Evolutionary conservation across 1,139 yeast genomes (phyloP).

Genomic region (Taphrina communis): DNA sequence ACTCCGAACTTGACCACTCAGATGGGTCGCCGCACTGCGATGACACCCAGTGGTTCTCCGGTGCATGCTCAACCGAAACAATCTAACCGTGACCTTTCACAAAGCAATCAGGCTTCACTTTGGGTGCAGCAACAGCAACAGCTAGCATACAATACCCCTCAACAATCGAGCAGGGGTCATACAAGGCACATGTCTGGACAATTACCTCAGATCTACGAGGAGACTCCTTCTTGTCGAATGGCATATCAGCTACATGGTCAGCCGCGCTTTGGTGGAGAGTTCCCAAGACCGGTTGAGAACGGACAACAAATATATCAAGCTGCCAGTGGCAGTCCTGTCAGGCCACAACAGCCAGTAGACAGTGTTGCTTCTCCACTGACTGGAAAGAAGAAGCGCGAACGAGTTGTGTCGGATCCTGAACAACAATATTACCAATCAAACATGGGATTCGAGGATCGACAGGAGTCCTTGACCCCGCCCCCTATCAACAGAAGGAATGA

Average conservation of each 20-base stretch:
- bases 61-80: constrained; percentile 10
- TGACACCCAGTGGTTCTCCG: constrained; percentile 34
- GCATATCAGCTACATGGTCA: constrained; percentile 39
- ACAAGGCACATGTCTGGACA: constrained; percentile 23
- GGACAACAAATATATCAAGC: constrained; percentile 6
- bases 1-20: constrained; percentile 37
- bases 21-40: constrained; percentile 29
- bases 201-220: constrained; percentile 36
- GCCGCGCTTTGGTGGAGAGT: neutral
- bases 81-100: constrained; percentile 17
- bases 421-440: constrained; percentile 7
- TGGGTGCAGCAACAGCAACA: constrained; percentile 40
- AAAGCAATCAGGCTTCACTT: constrained; percentile 9
- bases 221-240: constrained; percentile 39
- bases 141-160: constrained; percentile 34
- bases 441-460: constrained; percentile 10
- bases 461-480: constrained; percentile 26
- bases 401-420: constrained; percentile 22
- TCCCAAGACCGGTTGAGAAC: constrained; percentile 16
- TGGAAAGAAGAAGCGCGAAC: constrained; percentile 35
- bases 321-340: neutral
- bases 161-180: constrained; percentile 25
- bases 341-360: constrained; percentile 10
- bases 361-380: constrained; percentile 28
- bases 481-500: constrained; percentile 18